A percentile compares a stretch with the other conserved stretches of the same genome.
phyloP scores from a whole-genome alignment of 345 rosid species.

The Camelina neglecta region DNA sequence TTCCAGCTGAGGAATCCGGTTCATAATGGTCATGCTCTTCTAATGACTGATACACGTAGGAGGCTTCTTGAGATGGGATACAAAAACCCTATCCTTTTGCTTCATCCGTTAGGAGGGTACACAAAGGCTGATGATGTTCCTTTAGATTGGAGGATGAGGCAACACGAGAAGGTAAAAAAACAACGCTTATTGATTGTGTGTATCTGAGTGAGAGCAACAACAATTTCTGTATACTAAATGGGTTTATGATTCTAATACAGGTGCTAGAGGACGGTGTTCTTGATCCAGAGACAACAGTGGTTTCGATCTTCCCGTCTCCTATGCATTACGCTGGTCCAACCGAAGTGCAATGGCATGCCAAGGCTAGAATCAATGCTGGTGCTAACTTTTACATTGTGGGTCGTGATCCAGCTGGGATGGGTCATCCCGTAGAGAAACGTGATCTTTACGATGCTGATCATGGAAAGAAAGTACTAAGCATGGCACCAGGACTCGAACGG shows the following conservation, averaged over 20 bases:
- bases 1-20: constrained; percentile 99
- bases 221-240: not conserved
- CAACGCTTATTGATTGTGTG: not conserved
- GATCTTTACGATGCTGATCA: constrained; percentile 98
- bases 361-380: constrained; percentile 97
- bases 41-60: constrained; percentile 94
- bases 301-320: constrained; percentile 97
- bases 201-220: constrained; percentile 7
- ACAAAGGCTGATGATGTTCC: constrained; percentile 99
- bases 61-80: constrained; percentile 97
- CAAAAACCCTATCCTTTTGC: constrained; percentile 90
- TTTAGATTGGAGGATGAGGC: constrained; percentile 95
- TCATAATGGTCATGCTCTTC: constrained; percentile 94
- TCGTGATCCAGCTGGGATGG: constrained; percentile 99
- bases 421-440: constrained; percentile 93
- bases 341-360: constrained; percentile 99
- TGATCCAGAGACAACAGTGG: constrained; percentile 97
- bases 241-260: constrained; percentile 44
- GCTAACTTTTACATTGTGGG: constrained; percentile 99
- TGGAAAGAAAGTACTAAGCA: constrained; percentile 93
- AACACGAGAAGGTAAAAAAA: constrained; percentile 83
- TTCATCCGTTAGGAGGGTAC: constrained; percentile 95
- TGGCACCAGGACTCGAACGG: constrained; percentile 97
- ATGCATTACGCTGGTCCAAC: constrained; percentile 99
- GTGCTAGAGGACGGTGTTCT: constrained; percentile 98